Percentiles rank a stretch among this genome's conserved stretches.
Conservation (phyloP, 768 basidiomycete species). For the Suillus spraguei region DNA sequence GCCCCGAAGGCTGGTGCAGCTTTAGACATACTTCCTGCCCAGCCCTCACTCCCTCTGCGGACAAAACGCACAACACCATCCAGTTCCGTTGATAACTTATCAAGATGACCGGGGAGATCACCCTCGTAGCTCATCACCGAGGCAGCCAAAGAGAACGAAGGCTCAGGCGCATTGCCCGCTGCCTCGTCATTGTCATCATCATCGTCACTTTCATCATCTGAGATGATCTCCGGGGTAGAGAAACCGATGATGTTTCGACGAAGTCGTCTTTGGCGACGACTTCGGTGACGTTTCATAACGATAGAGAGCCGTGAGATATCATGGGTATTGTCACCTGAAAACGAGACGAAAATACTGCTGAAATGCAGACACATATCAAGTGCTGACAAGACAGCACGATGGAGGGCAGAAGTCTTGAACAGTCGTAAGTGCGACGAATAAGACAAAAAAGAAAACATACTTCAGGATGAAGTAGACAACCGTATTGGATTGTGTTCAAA, state of each 20-base stretch:
- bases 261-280: constrained; percentile 57
- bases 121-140: constrained; percentile 40
- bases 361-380: constrained; percentile 78
- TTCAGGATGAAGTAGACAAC: constrained; percentile 65
- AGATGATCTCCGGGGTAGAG: constrained; percentile 37
- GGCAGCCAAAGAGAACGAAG: constrained; percentile 45
- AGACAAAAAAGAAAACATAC: constrained; percentile 37
- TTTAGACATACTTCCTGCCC: constrained; percentile 63
- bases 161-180: constrained; percentile 19
- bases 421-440: constrained; percentile 4
- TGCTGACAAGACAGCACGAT: constrained; percentile 66
- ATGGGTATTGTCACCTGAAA: constrained; percentile 62
- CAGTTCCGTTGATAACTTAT: constrained; percentile 68
- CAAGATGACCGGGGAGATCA: constrained; percentile 51
- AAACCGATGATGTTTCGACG: constrained; percentile 66
- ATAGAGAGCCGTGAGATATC: constrained; percentile 55
- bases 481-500: constrained; percentile 57
- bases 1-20: constrained; percentile 67
- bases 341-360: constrained; percentile 59
- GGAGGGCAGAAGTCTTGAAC: constrained; percentile 60
- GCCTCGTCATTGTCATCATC: constrained; percentile 40
- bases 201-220: constrained; percentile 40
- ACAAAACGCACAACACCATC: constrained; percentile 73
- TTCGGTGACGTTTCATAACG: constrained; percentile 59
- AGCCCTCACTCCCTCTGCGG: constrained; percentile 66